Conservation (phyloP, 768 basidiomycete species). For the Lanmaoa pseudosensibilis region DNA sequence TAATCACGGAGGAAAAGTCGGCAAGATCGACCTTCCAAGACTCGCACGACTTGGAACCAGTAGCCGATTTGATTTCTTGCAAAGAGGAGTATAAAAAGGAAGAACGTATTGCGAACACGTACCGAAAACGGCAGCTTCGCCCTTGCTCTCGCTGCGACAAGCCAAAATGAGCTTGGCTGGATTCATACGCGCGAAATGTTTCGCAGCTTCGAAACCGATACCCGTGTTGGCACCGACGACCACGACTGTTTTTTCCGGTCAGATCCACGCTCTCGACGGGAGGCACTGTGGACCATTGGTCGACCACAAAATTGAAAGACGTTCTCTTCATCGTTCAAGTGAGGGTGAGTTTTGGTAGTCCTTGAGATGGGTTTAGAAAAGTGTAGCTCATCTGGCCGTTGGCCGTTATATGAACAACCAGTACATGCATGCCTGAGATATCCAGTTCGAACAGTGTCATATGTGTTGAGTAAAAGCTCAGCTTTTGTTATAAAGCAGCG, state of each 20-base stretch:
- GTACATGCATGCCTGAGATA: too few relatives aligned
- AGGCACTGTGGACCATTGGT: constrained; percentile 20
- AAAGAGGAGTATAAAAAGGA: background rate
- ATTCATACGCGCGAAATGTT: constrained; percentile 34
- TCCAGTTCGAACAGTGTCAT: too few relatives aligned
- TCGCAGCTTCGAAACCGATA: constrained; percentile 33
- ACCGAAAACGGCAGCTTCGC: constrained; percentile 23
- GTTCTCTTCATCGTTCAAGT: constrained; percentile 13
- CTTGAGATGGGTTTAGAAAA: background rate
- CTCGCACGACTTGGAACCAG: constrained; percentile 30
- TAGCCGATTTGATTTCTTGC: constrained; percentile 24
- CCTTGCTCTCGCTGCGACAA: constrained; percentile 30
- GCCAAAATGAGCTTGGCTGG: constrained; percentile 29
- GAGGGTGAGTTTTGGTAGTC: background rate
- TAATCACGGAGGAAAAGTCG: constrained; percentile 15
- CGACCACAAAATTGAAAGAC: background rate
- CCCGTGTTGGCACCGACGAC: constrained; percentile 36
- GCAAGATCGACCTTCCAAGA: constrained; percentile 9
- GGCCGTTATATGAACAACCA: background rate
- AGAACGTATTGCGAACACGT: background rate
- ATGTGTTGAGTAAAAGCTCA: too few relatives aligned
- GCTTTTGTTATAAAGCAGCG: too few relatives aligned
- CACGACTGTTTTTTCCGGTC: constrained; percentile 30
- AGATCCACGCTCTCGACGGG: constrained; percentile 24
- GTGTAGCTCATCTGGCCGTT: background rate